Conservation (phyloP, 164 flowering plant species). For the Umbilicus rupestris region DNA sequence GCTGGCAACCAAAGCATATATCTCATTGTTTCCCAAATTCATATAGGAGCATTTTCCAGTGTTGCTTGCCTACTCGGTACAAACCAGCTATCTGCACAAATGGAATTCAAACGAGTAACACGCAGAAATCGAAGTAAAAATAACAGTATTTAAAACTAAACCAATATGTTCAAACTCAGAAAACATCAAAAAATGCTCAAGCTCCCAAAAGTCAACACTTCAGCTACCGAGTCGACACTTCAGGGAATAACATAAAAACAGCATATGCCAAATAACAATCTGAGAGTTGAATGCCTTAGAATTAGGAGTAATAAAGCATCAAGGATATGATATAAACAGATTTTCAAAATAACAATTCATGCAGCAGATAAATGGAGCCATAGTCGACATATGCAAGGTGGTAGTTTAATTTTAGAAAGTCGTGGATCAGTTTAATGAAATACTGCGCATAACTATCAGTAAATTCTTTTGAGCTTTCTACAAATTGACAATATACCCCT, state of each 20-base stretch:
- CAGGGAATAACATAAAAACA: not conserved
- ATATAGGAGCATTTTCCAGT: not conserved
- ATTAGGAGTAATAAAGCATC: too few relatives aligned
- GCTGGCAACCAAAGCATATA: not conserved
- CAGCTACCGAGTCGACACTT: not conserved
- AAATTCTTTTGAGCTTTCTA: too few relatives aligned
- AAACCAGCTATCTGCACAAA: constrained; percentile 3
- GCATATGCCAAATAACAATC: not conserved
- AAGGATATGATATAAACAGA: too few relatives aligned
- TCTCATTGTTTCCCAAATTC: constrained; percentile 1
- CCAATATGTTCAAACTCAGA: not conserved
- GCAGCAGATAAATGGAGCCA: too few relatives aligned
- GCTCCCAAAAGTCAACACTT: not conserved
- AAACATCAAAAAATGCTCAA: not conserved
- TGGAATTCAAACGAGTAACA: not conserved
- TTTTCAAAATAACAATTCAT: too few relatives aligned
- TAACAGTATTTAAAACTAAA: not conserved
- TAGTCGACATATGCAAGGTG: too few relatives aligned
- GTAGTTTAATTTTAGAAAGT: not conserved
- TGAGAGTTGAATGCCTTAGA: too few relatives aligned
- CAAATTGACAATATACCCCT: too few relatives aligned
- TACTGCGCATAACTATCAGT: not conserved
- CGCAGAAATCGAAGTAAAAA: not conserved
- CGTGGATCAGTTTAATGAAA: not conserved
- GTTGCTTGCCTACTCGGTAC: not conserved